phyloP scores from a whole-genome alignment of 495 filamentous ascomycete genomes.

The Gamarada debralockiae region DNA sequence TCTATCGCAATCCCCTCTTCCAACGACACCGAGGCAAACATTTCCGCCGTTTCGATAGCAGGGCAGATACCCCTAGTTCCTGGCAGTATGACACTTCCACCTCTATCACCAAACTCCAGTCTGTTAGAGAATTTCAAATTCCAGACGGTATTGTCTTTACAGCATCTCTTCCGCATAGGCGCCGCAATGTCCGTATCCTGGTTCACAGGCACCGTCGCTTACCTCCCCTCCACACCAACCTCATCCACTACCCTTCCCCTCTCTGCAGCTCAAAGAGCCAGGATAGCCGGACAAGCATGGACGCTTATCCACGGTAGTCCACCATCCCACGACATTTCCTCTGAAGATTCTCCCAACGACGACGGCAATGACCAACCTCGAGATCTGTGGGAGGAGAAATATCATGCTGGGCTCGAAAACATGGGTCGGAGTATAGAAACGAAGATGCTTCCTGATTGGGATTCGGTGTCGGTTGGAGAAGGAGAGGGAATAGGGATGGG shows the following conservation, averaged over 20 bases:
- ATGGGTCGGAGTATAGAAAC: constrained; percentile 1
- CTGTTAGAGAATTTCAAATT: constrained; percentile 28
- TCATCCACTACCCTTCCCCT: not conserved
- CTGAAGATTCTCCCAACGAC: too few species aligned
- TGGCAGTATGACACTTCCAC: constrained; percentile 64
- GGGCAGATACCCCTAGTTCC: constrained; percentile 92
- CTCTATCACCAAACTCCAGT: constrained; percentile 16
- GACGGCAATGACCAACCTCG: constrained; percentile 12
- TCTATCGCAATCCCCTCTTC: constrained; percentile 41
- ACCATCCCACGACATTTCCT: not conserved
- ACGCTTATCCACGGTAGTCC: constrained; percentile 5
- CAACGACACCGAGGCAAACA: not conserved
- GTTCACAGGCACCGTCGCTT: constrained; percentile 73
- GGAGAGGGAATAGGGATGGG: not conserved
- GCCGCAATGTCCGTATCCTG: constrained; percentile 64
- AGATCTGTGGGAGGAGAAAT: constrained; percentile 23
- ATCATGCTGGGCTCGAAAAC: constrained; percentile 8
- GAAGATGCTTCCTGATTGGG: constrained; percentile 20
- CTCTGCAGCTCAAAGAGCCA: constrained; percentile 11
- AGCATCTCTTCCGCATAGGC: constrained; percentile 89
- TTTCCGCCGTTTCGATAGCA: constrained; percentile 55
- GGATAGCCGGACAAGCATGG: constrained; percentile 15
- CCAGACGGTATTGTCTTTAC: constrained; percentile 64
- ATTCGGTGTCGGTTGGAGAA: not conserved
- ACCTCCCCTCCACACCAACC: constrained; percentile 41